Evolutionary conservation across 2,329 filamentous ascomycete species (phyloP).

Genomic region (Rasamsonia emersonii): DNA sequence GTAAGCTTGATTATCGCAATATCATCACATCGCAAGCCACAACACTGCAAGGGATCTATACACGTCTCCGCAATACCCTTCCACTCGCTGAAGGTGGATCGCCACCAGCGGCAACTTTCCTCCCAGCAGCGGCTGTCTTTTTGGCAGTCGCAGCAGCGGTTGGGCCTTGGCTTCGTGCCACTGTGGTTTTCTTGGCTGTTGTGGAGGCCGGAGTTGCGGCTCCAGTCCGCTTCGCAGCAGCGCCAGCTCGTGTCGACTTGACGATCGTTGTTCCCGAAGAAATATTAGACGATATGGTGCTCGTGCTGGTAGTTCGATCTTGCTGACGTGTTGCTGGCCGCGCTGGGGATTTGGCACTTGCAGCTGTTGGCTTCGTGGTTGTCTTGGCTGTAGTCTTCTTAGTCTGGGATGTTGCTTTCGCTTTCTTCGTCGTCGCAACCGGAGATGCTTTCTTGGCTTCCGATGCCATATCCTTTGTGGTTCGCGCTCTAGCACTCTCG

Average conservation of each 20-base stretch:
- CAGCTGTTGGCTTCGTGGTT: conserved; percentile 19
- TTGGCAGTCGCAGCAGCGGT: conserved; percentile 25
- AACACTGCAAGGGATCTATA: conserved; percentile 13
- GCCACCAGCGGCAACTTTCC: conserved; percentile 23
- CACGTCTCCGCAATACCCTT: conserved; percentile 34
- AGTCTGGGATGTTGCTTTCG: conserved; percentile 18
- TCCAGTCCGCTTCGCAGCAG: conserved; percentile 22
- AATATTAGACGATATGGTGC: conserved; percentile 24
- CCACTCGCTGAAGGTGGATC: conserved; percentile 27
- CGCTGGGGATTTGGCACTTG: conserved; percentile 17
- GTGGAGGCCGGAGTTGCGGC: conserved; percentile 16
- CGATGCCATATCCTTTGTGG: conserved; percentile 18
- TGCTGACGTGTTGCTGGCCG: conserved; percentile 32
- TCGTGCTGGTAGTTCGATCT: conserved; percentile 28
- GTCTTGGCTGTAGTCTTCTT: conserved; percentile 19
- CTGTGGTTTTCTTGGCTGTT: conserved; percentile 19
- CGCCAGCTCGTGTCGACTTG: conserved; percentile 20
- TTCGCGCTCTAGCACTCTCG: conserved; percentile 15
- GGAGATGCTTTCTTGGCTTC: conserved; percentile 5
- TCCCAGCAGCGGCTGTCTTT: conserved; percentile 23
- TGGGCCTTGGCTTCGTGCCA: conserved; percentile 22
- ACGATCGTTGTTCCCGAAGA: conserved; percentile 32
- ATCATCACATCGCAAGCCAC: neutral
- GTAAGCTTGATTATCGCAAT: no score
- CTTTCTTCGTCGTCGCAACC: conserved; percentile 16